phyloP scores from a whole-genome alignment of 164 flowering plant species.

The Magnolia kwangsiensis region DNA sequence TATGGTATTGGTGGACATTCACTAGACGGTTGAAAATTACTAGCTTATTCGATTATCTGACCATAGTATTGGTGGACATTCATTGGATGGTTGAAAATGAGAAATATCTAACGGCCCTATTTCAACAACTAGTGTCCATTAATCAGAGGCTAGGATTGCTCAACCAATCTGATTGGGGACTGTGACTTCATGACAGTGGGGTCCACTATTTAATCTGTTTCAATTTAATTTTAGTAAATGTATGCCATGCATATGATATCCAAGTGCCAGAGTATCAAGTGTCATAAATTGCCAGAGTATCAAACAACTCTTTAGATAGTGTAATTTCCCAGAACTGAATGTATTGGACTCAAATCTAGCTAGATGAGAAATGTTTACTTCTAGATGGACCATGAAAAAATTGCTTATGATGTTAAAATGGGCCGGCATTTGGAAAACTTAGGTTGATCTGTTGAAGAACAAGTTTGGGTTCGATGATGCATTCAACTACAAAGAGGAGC shows the following conservation, averaged over 20 bases:
- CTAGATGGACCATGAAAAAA: background rate
- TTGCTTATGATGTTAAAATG: background rate
- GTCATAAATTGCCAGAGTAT: background rate
- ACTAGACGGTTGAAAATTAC: background rate
- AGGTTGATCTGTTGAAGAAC: conserved; percentile 22
- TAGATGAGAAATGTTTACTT: background rate
- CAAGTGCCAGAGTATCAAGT: background rate
- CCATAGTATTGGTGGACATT: too few relatives aligned
- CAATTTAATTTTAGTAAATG: too few relatives aligned
- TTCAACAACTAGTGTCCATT: too few relatives aligned
- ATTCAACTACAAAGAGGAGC: conserved; percentile 34
- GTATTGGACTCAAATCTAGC: too few relatives aligned
- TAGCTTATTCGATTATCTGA: background rate
- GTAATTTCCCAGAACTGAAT: background rate
- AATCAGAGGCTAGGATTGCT: too few relatives aligned
- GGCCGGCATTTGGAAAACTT: background rate
- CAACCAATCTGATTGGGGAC: too few relatives aligned
- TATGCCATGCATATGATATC: background rate
- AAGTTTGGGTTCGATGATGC: conserved; percentile 20
- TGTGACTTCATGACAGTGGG: too few relatives aligned
- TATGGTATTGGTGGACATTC: background rate
- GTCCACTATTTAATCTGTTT: too few relatives aligned
- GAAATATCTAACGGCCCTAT: too few relatives aligned
- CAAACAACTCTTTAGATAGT: background rate
- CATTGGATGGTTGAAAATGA: too few relatives aligned